phyloP scores from a whole-genome alignment of 2,329 filamentous ascomycete genomes.

The Aspergillus amoenus region DNA sequence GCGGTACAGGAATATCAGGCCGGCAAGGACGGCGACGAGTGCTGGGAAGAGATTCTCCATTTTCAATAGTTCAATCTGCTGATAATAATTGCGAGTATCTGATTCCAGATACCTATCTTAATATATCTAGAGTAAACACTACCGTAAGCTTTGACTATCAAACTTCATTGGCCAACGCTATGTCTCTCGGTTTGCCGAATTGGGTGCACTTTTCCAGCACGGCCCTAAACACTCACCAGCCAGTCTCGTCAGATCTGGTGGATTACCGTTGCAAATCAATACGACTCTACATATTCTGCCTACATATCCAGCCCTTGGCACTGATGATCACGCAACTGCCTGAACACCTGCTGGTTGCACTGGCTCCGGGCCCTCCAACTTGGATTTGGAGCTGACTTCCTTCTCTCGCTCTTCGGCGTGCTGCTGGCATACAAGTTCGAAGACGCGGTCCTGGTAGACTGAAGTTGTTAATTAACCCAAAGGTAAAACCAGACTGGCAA shows the following conservation, averaged over 20 bases:
- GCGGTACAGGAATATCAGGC: constrained; percentile 13
- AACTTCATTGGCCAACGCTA: neutral
- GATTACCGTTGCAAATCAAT: neutral
- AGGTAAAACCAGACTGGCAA: constrained; percentile 1
- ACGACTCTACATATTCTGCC: neutral
- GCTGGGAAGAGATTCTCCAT: neutral
- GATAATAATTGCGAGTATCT: too few relatives aligned
- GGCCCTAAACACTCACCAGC: neutral
- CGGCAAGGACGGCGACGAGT: constrained; percentile 12
- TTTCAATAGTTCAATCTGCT: neutral
- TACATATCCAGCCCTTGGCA: neutral
- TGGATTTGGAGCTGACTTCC: constrained; percentile 4
- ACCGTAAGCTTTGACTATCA: neutral
- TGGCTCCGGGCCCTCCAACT: constrained; percentile 8
- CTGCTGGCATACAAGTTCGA: constrained; percentile 47
- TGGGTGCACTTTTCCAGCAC: constrained; percentile 17
- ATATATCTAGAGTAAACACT: neutral
- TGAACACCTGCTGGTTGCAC: neutral
- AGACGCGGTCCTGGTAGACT: constrained; percentile 50
- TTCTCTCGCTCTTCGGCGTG: constrained; percentile 36
- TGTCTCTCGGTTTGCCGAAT: constrained; percentile 15
- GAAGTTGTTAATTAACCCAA: neutral
- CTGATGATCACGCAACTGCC: constrained; percentile 1
- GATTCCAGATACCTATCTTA: too few relatives aligned
- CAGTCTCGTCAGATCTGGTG: neutral